A percentile compares a stretch with the other conserved stretches of the same genome.
phyloP scores from a whole-genome alignment of 208 protist species.

The Wallacemonas sp. region DNA sequence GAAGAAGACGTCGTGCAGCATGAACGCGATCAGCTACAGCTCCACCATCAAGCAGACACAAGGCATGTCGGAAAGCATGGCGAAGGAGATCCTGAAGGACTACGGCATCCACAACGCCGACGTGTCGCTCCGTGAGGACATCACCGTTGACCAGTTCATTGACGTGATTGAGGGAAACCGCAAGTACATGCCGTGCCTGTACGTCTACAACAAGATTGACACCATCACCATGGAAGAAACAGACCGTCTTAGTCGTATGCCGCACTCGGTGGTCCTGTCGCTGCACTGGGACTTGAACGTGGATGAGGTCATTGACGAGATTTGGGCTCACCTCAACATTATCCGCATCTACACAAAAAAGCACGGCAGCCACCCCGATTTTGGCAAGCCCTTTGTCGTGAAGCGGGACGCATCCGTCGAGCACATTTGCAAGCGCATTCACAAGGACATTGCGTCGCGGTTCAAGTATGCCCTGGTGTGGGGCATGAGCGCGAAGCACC shows the following conservation, averaged over 20 bases:
- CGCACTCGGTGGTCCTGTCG: conserved; percentile 90
- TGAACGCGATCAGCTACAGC: conserved; percentile 91
- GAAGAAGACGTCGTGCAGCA: conserved; percentile 91
- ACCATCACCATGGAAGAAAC: conserved; percentile 97
- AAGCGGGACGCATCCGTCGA: conserved; percentile 87
- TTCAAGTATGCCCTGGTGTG: conserved; percentile 96
- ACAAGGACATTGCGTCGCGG: conserved; percentile 90
- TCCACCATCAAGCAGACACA: conserved; percentile 82
- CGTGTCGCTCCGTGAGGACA: conserved; percentile 95
- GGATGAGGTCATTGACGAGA: conserved; percentile 93
- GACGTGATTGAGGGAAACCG: conserved; percentile 98
- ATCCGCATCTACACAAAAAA: conserved; percentile 98
- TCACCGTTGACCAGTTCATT: conserved; percentile 98
- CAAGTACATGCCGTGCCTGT: conserved; percentile 93
- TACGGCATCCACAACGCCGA: conserved; percentile 97
- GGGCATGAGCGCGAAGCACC: conserved; percentile 96
- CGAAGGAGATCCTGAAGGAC: conserved; percentile 94
- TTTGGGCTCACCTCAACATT: conserved; percentile 97
- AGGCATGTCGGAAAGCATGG: conserved; percentile 88
- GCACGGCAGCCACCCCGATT: conserved; percentile 94
- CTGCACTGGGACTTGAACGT: conserved; percentile 93
- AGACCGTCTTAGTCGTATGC: conserved; percentile 91
- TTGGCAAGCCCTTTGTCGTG: conserved; percentile 94
- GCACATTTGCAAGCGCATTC: conserved; percentile 94
- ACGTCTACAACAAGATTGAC: conserved; percentile 98